Evolutionary conservation across 2,329 filamentous ascomycete genomes (phyloP), one percentile per base, ranked within the genome.

Genomic region (Ophiostoma sp.): DNA sequence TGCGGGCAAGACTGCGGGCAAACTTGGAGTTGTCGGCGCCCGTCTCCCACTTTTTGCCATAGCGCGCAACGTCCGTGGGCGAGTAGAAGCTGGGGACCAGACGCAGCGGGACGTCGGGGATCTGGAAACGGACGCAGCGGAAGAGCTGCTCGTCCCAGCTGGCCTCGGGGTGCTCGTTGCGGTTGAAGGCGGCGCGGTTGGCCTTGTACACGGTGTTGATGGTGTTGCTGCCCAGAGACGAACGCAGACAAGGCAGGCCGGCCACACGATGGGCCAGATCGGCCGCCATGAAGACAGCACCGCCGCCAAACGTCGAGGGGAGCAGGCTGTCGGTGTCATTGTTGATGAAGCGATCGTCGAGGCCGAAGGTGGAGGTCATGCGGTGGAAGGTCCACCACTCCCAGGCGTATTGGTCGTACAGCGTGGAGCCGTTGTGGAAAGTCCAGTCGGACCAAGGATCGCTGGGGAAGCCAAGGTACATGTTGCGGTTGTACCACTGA

Each of bases 401-500:
- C 6, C 42, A 25, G 19, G 59, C 28, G 15, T 33, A 17, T 7
- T 59, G 57, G n/a, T 36, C 19, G 12, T 48, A 33, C 31, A 59
- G 25, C 19, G 74, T 71, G 25, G 52, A 64, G 12, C 50, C 59
- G 33, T 81, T 82, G 19, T 80, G 79, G 33, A 77, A 79, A 8
- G 79, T 78, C 85, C 84, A 86, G 76, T 86, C 84, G 17, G 79
- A 75, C 3, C 79, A 77, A 1, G 79, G 77, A 76, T 85, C 83
- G 74, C 83, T 84, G 0, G 85, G 84, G 1, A 85, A 77, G 17
- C 84, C 84, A 17, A 86, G 73, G 75, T 83, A 85, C 17, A 83
- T 73, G 64, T 81, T n/a, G 5, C 36, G 19, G 50, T 69, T 17
- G 52, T 66, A 48, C 7, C 28, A 22, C n/a, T 7, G 19, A 31